Conservation (phyloP, 2,329 filamentous ascomycete species). For the Pyrenophora teres region DNA sequence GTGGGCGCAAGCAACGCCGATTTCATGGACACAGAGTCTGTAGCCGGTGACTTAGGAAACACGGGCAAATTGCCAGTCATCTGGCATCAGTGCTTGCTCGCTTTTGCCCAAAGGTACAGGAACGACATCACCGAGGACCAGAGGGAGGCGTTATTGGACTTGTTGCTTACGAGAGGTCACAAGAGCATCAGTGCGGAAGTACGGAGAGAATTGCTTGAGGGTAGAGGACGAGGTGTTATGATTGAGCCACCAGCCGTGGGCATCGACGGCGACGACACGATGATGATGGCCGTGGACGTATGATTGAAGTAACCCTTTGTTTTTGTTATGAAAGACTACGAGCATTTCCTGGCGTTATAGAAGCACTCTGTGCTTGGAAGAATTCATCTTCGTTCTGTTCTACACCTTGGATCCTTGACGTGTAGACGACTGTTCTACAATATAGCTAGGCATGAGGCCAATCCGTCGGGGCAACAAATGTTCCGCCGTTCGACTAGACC, state of each 20-base stretch:
- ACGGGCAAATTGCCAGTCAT: constrained; percentile 79
- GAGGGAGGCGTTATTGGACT: constrained; percentile 84
- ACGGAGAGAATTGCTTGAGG: constrained; percentile 82
- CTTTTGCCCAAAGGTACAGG: constrained; percentile 91
- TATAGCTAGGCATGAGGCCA: too few relatives aligned
- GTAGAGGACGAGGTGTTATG: constrained; percentile 79
- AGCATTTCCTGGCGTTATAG: neutral
- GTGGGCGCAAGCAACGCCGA: constrained; percentile 66
- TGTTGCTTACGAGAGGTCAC: constrained; percentile 84
- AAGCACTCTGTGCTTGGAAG: too few relatives aligned
- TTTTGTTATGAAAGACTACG: neutral
- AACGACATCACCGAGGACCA: constrained; percentile 97
- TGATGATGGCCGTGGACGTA: constrained; percentile 63
- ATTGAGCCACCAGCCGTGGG: constrained; percentile 62
- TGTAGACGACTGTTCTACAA: too few relatives aligned
- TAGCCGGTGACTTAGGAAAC: constrained; percentile 51
- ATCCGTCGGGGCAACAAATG: too few relatives aligned
- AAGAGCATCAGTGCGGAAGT: constrained; percentile 89
- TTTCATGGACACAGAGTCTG: constrained; percentile 53
- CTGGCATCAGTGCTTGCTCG: constrained; percentile 92
- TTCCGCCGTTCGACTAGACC: too few relatives aligned
- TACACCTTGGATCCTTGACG: too few relatives aligned
- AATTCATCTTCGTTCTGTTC: too few relatives aligned
- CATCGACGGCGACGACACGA: constrained; percentile 86
- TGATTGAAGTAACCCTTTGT: neutral